A percentile compares a stretch with the other conserved stretches of the same genome.
phyloP scores from a whole-genome alignment of 2,329 filamentous ascomycete genomes.

The Diaporthe sp. region DNA sequence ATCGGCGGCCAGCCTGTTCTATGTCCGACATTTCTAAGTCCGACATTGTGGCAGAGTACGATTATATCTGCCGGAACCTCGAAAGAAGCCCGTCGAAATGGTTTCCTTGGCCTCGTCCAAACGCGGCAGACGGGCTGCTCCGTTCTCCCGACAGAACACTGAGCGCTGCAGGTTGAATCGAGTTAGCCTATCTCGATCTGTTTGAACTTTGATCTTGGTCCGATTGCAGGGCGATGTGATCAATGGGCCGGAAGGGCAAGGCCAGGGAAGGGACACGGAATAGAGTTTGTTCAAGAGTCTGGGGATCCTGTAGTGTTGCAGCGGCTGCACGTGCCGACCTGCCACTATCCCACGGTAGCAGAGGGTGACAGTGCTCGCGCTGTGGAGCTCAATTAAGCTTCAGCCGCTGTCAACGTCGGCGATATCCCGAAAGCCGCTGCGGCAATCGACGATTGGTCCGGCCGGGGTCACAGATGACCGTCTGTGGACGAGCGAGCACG shows the following conservation, averaged over 20 bases:
- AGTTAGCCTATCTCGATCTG: slow-evolving; percentile 9
- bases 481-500: neutral
- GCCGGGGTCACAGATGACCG: slow-evolving; percentile 13
- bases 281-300: slow-evolving; percentile 23
- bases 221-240: neutral
- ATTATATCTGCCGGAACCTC: neutral
- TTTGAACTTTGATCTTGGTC: neutral
- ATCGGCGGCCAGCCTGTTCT: slow-evolving; percentile 2
- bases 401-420: slow-evolving; percentile 26
- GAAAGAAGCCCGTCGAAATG: neutral
- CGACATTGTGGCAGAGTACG: slow-evolving; percentile 23
- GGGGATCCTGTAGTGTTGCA: slow-evolving; percentile 25
- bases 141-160: neutral
- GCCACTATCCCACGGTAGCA: slow-evolving; percentile 18
- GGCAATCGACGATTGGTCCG: slow-evolving; percentile 12
- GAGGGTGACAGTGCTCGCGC: slow-evolving; percentile 14
- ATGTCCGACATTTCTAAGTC: slow-evolving; percentile 18
- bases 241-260: slow-evolving; percentile 5
- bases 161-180: neutral
- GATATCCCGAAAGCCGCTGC: slow-evolving; percentile 7
- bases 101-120: neutral
- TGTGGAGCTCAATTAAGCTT: slow-evolving; percentile 28
- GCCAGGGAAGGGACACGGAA: neutral
- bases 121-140: neutral
- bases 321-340: slow-evolving; percentile 25